A percentile compares a stretch with the other conserved stretches of the same genome.
These are phyloP conservation scores for Neobulgaria alba DNA, from an alignment of 2,329 filamentous ascomycete genomes.

Conservation along the genomic window DNA sequence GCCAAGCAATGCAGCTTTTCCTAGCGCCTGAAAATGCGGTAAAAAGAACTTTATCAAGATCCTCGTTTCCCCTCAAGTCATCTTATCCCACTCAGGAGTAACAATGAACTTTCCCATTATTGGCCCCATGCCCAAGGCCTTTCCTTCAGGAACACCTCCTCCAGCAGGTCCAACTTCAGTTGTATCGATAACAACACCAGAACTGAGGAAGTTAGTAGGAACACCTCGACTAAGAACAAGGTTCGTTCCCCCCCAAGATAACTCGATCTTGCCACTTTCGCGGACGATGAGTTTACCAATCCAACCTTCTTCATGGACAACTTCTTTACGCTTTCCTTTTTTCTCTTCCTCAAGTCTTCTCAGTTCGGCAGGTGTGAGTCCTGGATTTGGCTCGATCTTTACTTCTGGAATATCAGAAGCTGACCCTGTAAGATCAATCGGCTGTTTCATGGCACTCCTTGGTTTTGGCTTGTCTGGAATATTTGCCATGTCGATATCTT, in stretches of 20 bases:
- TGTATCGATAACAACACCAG: conserved; percentile 51
- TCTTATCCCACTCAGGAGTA: conserved; percentile 49
- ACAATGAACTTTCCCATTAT: conserved; percentile 54
- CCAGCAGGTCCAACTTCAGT: conserved; percentile 26
- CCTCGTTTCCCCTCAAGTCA: conserved; percentile 18
- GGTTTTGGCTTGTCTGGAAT: neutral
- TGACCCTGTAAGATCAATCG: conserved; percentile 8
- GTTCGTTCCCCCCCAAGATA: conserved; percentile 52
- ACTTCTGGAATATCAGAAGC: conserved; percentile 34
- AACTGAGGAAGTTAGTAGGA: conserved; percentile 47
- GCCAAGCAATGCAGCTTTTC: conserved; percentile 7
- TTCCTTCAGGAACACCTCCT: conserved; percentile 33
- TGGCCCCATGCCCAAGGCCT: conserved; percentile 52
- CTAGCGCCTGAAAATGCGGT: conserved; percentile 9
- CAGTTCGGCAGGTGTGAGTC: conserved; percentile 11
- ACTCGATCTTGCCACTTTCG: conserved; percentile 52
- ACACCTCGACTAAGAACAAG: conserved; percentile 44
- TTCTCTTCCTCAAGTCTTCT: conserved; percentile 17
- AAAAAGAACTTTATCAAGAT: no score
- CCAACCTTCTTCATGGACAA: conserved; percentile 41
- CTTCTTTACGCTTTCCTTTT: conserved; percentile 16
- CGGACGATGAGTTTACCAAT: conserved; percentile 52
- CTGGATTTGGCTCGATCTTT: conserved; percentile 23
- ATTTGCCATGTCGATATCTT: conserved; percentile 1
- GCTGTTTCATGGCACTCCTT: neutral